Base-by-base conservation (phyloP, 352 stramenopile species). In the Globisporangium yorkense region DNA sequence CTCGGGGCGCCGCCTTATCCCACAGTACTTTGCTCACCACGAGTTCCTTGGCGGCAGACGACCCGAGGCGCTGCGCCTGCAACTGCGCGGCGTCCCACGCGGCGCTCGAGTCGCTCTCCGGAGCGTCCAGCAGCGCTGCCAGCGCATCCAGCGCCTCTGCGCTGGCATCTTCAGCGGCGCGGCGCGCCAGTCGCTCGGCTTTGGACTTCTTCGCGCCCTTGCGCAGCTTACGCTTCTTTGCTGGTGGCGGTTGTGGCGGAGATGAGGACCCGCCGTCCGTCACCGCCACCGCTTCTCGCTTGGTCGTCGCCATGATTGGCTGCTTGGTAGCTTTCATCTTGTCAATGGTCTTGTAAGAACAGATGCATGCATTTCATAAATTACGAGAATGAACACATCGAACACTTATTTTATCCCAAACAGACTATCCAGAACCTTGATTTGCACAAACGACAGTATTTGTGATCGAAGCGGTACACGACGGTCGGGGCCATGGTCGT, bases 61-160 rank as follows among this genome's bases (percentile, higher is more conserved):
- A 69, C 9, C 53, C 62, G 8, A 89, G 56, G 1, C 63, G 74
- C 59, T 79, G 65, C 15, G 77, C 77, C 35, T 88, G 44, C 47
- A 63, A 68, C 59, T 89, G 79, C 20, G 79, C 81, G 24, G 64
- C 59, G 57, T 92, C 82, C 82, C 82, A 92, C 18, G 78, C 67
- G 16, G 44, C 48, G 27, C 53, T 66, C 16, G 33, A 49, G 29
- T 47, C 29, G 40, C 54, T 61, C n/a, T 54, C 37, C 8, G 39
- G 53, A 1, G 54, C 54, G 18, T 21, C 41, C 3, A 66, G 41
- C 47, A 57, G 49, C 10, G 16, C 20, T 18, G 5, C 35, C 1
- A 65, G 46, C 16, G 46, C 41, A 29, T 46, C 49, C n/a, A 66
- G 60, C 12, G 54, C 55, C 24, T 49, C 58, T 1, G 51, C 13